Base-by-base conservation (phyloP, 768 basidiomycete genomes). In the Hebeloma cylindrosporum region DNA sequence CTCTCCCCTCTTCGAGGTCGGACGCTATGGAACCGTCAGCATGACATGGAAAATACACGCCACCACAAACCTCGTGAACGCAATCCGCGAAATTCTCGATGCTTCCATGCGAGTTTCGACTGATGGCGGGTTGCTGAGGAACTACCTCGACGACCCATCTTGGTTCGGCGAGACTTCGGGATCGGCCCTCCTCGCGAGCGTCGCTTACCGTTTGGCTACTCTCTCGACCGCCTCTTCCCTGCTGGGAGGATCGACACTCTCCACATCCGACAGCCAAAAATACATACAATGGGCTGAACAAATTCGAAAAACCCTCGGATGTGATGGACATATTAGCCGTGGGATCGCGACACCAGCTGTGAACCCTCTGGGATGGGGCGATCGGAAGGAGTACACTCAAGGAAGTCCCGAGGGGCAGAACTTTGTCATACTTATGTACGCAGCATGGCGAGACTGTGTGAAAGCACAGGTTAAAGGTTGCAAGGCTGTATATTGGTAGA, bases 131-230 rank as follows among this genome's bases (percentile, higher is more conserved):
- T 50, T 73, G 7, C 46, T 71, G 20, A 51, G 62, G 14, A 73
- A 71, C 54, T 73, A 70, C 52, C 52, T 67, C 21, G 48, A 70
- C 44, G 58, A 66, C 33, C 27, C 50, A 8, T 49, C 62, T 20
- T 64, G 65, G 41, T 73, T 68, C 34, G 69, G 67, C 10, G 71
- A 71, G 47, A 65, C 63, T 5, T 68, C 69, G 0, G 71, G 71
- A 4, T 63, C 60, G 28, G 59, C 63, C 2, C 34, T 71, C 14
- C 48, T 73, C 3, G 67, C 71, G 2, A 58, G 63, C 16, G 64
- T 65, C 7, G 65, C 56, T 2, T 71, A 68, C 50, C 65, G 67
- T 2, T 58, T 69, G 53, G 60, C 52, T 5, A 56, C 63, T 7
- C 55, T 60, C 27, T 44, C 46, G 28, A 29, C 25, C 8, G 9